These are phyloP conservation scores for Pulveroboletus sp. DNA, from an alignment of 768 basidiomycete species.

Conservation along the genomic window DNA sequence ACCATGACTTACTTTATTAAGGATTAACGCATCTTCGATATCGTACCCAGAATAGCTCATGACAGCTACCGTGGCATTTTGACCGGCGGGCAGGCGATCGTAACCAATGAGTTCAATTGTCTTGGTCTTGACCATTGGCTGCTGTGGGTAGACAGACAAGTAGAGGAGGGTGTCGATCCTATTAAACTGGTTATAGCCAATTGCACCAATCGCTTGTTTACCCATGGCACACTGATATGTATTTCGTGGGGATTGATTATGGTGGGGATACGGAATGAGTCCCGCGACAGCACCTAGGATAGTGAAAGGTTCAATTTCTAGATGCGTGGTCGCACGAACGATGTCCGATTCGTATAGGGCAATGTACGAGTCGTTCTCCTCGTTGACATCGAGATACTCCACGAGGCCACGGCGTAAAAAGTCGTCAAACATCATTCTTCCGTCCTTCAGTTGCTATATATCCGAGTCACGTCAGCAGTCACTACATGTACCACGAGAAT, in stretches of 20 bases:
- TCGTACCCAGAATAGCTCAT: slow-evolving; percentile 99
- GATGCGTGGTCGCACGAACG: slow-evolving; percentile 78
- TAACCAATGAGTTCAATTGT: slow-evolving; percentile 97
- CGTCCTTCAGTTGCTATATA: slow-evolving; percentile 71
- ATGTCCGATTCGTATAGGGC: slow-evolving; percentile 92
- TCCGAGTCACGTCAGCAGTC: slow-evolving; percentile 6
- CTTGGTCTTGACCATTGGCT: slow-evolving; percentile 99
- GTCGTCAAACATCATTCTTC: slow-evolving; percentile 81
- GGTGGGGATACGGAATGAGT: slow-evolving; percentile 97
- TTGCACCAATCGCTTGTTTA: slow-evolving; percentile 98
- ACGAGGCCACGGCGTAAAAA: slow-evolving; percentile 90
- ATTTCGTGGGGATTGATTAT: slow-evolving; percentile 98
- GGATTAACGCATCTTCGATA: slow-evolving; percentile 96
- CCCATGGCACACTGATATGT: slow-evolving; percentile 99
- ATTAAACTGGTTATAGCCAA: slow-evolving; percentile 96
- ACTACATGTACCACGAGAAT: background rate
- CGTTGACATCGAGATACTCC: slow-evolving; percentile 98
- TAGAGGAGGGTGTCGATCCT: slow-evolving; percentile 98
- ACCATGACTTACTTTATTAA: slow-evolving; percentile 66
- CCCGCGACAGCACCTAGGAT: slow-evolving; percentile 96
- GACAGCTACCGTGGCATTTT: slow-evolving; percentile 97
- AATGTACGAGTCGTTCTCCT: slow-evolving; percentile 97
- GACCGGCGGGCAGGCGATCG: slow-evolving; percentile 93
- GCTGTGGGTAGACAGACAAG: slow-evolving; percentile 95
- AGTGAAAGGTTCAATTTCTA: slow-evolving; percentile 99